Conservation (phyloP, 129 eudicot genomes). For the Chrysanthemum lavandulifolium region DNA sequence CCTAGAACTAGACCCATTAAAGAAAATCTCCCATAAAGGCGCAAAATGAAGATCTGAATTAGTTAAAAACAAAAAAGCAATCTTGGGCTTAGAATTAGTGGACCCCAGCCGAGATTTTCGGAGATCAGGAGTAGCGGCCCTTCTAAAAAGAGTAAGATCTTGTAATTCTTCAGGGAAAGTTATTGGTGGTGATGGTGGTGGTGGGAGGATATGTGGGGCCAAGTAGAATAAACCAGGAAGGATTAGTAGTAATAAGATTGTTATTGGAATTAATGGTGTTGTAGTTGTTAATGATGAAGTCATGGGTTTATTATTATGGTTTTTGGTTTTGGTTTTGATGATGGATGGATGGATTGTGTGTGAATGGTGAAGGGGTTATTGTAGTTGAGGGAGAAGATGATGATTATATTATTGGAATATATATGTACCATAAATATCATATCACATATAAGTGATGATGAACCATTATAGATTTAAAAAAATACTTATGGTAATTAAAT, state of each 20-base stretch:
- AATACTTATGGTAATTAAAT: neutral
- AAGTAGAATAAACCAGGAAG: slow-evolving; percentile 49
- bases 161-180: slow-evolving; percentile 77
- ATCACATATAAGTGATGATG: no score
- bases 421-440: no score
- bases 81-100: slow-evolving; percentile 57
- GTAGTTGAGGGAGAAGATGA: neutral
- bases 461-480: no score
- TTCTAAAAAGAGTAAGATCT: slow-evolving; percentile 77
- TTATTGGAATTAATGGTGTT: slow-evolving; percentile 44
- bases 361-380: neutral
- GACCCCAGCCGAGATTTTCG: slow-evolving; percentile 52
- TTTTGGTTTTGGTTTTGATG: slow-evolving; percentile 10
- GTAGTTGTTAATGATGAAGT: slow-evolving; percentile 12
- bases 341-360: neutral
- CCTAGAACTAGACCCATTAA: slow-evolving; percentile 18
- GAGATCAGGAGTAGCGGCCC: slow-evolving; percentile 50
- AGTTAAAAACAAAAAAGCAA: slow-evolving; percentile 88
- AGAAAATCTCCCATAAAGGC: slow-evolving; percentile 76
- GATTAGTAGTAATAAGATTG: slow-evolving; percentile 45
- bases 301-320: neutral
- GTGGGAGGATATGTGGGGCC: slow-evolving; percentile 66
- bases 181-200: slow-evolving; percentile 48
- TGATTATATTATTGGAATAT: no score
- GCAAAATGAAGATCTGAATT: slow-evolving; percentile 65